Evolutionary conservation across 495 filamentous ascomycete genomes (phyloP).

Genomic region (Aspergillus biplanus): DNA sequence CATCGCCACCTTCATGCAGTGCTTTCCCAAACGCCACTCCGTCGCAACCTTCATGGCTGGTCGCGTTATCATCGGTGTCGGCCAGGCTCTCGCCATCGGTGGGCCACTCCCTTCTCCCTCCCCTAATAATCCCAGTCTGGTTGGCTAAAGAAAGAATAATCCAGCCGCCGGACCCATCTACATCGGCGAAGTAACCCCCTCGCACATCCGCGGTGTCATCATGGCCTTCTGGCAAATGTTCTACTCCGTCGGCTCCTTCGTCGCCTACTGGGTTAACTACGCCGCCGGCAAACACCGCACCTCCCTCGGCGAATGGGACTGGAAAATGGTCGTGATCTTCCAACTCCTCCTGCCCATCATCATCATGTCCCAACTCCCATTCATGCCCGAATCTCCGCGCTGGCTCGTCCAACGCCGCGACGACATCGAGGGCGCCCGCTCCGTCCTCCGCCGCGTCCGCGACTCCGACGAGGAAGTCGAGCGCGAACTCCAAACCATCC

Average conservation of each 20-base stretch:
- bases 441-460: constrained; percentile 51
- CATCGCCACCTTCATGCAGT: constrained; percentile 64
- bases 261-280: constrained; percentile 64
- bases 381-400: constrained; percentile 60
- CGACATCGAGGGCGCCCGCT: constrained; percentile 56
- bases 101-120: constrained; percentile 24
- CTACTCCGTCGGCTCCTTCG: constrained; percentile 63
- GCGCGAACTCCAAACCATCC: constrained; percentile 56
- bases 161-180: constrained; percentile 60
- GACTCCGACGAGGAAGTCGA: constrained; percentile 62
- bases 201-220: constrained; percentile 61
- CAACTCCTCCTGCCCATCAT: constrained; percentile 59
- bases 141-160: background rate
- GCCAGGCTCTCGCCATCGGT: constrained; percentile 66
- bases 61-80: constrained; percentile 63
- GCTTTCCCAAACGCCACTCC: constrained; percentile 55
- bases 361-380: constrained; percentile 54
- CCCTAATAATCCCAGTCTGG: background rate
- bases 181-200: constrained; percentile 61
- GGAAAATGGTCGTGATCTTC: constrained; percentile 65
- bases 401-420: constrained; percentile 53
- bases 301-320: constrained; percentile 61
- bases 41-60: constrained; percentile 64
- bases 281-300: constrained; percentile 52
- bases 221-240: constrained; percentile 70